Evolutionary conservation across 2,329 filamentous ascomycete species (phyloP).

Genomic region (Microcyclospora tardicrescens): DNA sequence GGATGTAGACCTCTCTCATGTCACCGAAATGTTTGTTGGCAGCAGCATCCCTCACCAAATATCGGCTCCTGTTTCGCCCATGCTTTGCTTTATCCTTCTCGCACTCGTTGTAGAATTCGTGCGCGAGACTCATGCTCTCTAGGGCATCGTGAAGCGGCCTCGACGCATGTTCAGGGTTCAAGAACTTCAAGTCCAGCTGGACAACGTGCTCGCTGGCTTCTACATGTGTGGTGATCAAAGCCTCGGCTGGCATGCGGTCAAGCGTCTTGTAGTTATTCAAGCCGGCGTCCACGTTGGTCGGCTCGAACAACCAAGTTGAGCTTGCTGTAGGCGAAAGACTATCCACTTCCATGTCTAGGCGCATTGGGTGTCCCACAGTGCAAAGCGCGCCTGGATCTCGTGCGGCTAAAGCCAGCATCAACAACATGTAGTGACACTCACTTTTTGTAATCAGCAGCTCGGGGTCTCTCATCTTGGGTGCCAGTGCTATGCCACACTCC

Average conservation of each 20-base stretch:
- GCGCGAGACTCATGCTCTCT: slow-evolving; percentile 18
- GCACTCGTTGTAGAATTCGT: slow-evolving; percentile 24
- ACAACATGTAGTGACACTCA: slow-evolving; percentile 29
- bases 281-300: slow-evolving; percentile 21
- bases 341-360: slow-evolving; percentile 6
- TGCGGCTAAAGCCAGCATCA: slow-evolving; percentile 28
- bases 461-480: slow-evolving; percentile 15
- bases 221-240: slow-evolving; percentile 12
- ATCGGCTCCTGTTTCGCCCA: slow-evolving; percentile 21
- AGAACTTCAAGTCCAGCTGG: slow-evolving; percentile 28
- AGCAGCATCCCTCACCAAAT: slow-evolving; percentile 16
- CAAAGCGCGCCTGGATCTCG: slow-evolving; percentile 30
- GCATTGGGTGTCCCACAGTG: slow-evolving; percentile 20
- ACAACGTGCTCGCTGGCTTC: slow-evolving; percentile 26
- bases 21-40: slow-evolving; percentile 24
- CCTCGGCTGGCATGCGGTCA: slow-evolving; percentile 11
- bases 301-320: slow-evolving; percentile 19
- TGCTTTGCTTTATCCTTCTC: slow-evolving; percentile 9
- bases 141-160: slow-evolving; percentile 8
- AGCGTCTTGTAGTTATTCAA: slow-evolving; percentile 23
- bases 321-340: slow-evolving; percentile 6
- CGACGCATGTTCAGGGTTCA: slow-evolving; percentile 15
- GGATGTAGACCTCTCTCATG: slow-evolving; percentile 29
- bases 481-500: slow-evolving; percentile 26
- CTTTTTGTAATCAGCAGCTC: slow-evolving; percentile 19